Evolutionary conservation across 2,329 filamentous ascomycete genomes (phyloP), one percentile per base, ranked within the genome.

Genomic region (Aspergillus latus): DNA sequence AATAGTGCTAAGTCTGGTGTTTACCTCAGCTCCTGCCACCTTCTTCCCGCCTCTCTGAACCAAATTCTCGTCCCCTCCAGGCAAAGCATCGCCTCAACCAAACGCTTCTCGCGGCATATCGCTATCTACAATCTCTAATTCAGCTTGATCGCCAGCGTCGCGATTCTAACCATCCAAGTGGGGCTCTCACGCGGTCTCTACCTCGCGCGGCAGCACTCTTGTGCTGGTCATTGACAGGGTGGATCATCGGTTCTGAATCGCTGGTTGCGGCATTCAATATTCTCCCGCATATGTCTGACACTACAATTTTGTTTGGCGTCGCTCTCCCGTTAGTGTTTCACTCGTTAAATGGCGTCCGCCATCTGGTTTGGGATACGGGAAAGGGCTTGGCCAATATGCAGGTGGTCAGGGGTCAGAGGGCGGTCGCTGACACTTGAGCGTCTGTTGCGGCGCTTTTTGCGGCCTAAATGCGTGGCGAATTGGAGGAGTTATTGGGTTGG

Each of bases 41-140:
- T 13, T 37, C 34, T 13, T 37, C 34, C 34, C n/a, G 10, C 34
- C 11, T 13, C 5, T 5, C 34, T 11, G n/a, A 37, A 37, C 8
- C 10, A 37, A 13, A 37, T 13, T 13, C 34, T 5, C 34, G 8
- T 13, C 11, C 8, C 39, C 39, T 49, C 89, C 48, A 96, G 69
- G 87, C 82, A 68, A 78, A 82, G 65, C 91, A 96, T 80, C 91
- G 91, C 68, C 82, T 86, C 52, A 75, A 82, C 66, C 91, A 91
- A 45, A 92, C 92, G 70, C 21, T 82, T 94, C 64, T 84, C 89
- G 32, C 91, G 91, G 48, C 90, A 96, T 71, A 83, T 96, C 61
- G 75, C 78, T 66, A 90, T 93, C 82, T 96, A 96, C 85, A 82
- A 85, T 76, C 83, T 86, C 58, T 84, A 88, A 72, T 87, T 95